Percentiles rank a stretch among this genome's conserved stretches.
Evolutionary conservation across 2,329 filamentous ascomycete species (phyloP).

Genomic region (Ambrosiella cleistominuta): DNA sequence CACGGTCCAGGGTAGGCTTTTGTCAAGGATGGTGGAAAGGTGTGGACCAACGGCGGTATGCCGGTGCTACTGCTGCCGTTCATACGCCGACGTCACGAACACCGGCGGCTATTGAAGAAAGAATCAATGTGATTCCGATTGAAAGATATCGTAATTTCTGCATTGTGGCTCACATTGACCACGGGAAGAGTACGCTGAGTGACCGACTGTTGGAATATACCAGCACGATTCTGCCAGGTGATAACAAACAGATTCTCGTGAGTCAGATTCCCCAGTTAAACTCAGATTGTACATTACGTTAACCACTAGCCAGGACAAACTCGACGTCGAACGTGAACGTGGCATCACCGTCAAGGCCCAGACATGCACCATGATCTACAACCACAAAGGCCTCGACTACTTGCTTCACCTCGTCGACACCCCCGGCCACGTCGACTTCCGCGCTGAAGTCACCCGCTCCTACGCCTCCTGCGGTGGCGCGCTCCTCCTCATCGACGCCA

Average conservation of each 20-base stretch:
- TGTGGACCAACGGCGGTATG: constrained; percentile 1
- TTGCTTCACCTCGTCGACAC: constrained; percentile 91
- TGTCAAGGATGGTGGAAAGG: constrained; percentile 4
- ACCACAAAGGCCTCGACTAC: constrained; percentile 64
- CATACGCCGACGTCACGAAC: constrained; percentile 10
- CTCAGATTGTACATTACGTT: not conserved
- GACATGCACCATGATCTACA: constrained; percentile 96
- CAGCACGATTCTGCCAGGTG: constrained; percentile 65
- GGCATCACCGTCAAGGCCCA: constrained; percentile 98
- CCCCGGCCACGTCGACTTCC: constrained; percentile 92
- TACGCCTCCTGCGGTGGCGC: constrained; percentile 94
- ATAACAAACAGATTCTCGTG: constrained; percentile 78
- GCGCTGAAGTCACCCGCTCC: constrained; percentile 85
- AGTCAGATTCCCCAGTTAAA: constrained; percentile 3
- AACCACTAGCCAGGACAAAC: constrained; percentile 44
- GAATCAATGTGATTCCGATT: constrained; percentile 60
- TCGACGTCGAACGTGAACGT: constrained; percentile 88
- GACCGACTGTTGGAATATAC: constrained; percentile 87
- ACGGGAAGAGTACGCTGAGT: constrained; percentile 92
- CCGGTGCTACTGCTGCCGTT: constrained; percentile 7
- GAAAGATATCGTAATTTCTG: constrained; percentile 86
- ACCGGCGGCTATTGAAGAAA: constrained; percentile 25
- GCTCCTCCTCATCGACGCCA: constrained; percentile 81
- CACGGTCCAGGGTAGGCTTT: not conserved
- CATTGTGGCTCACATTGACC: constrained; percentile 96